Evolutionary conservation across 1,284 basidiomycete genomes (phyloP), one percentile per base, ranked within the genome.

Genomic region (Amylostereum chailletii): DNA sequence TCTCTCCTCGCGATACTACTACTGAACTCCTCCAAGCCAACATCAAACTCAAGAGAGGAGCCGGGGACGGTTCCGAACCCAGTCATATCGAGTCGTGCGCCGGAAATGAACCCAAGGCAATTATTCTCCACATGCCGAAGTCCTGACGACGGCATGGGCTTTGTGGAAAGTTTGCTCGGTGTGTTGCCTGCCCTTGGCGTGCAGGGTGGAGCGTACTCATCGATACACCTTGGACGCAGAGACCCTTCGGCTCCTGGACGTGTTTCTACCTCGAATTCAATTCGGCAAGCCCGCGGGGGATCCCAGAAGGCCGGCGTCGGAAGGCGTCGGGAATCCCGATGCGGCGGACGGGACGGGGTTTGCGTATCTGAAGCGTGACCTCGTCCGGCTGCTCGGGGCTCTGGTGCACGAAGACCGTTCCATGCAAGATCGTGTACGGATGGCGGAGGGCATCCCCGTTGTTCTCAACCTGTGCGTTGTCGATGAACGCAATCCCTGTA

Each of bases 401-500:
- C 67, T 94, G 11, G 78, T 77, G 40, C 79, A 86, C 59, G 75
- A 76, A 40, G 71, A 77, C 56, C 77, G 66, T 57, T 68, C 63
- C 19, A 77, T 83, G 42, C 91, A 94, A 62, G 86, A 94, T 62
- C 75, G 77, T 5, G 76, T 86, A 38, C 75, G 91, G 37, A 67
- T 65, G 42, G 77, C 72, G 49, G 83, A 79, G 4, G 92, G 92
- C 32, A 81, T 95, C 51, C 74, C 81, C 49, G 75, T 90, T 40
- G 75, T 95, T 4, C 80, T 95, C 74, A 84, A 85, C 57, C 71
- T 93, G 68, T 94, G 90, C 63, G 88, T 90, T 27, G 74, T 92
- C 30, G 92, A 96, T 62, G 91, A 94, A 58, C 70, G 83, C 51
- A 95, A 94, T 65, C 90, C 91, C 39, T 94, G 92, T 94, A 62